Evolutionary conservation across 2,329 filamentous ascomycete species (phyloP).

Genomic region (Eutypa lata): DNA sequence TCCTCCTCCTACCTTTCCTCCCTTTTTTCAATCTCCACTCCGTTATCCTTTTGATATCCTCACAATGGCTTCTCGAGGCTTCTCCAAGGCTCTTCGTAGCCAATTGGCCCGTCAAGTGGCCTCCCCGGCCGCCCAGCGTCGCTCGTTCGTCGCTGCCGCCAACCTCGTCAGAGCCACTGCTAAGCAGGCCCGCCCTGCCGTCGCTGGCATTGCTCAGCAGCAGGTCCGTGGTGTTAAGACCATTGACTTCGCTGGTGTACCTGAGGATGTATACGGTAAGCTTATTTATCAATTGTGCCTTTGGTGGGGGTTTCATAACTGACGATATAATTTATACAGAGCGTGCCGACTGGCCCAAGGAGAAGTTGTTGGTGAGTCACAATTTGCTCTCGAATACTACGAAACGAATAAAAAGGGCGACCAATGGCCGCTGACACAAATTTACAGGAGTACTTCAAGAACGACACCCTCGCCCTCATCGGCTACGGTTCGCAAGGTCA

Average conservation of each 20-base stretch:
- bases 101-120: conserved; percentile 63
- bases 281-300: conserved; percentile 10
- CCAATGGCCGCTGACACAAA: conserved; percentile 16
- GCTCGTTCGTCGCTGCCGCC: conserved; percentile 60
- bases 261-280: conserved; percentile 92
- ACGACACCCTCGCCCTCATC: conserved; percentile 98
- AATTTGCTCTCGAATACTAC: conserved; percentile 1
- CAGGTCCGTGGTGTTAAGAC: conserved; percentile 92
- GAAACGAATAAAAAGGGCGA: conserved; percentile 1
- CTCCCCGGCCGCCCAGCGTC: conserved; percentile 58
- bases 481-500: conserved; percentile 98
- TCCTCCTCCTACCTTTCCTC: conserved; percentile 23
- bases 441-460: conserved; percentile 93
- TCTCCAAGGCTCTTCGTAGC: conserved; percentile 65
- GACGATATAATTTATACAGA: conserved; percentile 52
- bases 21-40: conserved; percentile 29
- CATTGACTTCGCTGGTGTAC: conserved; percentile 94
- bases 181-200: conserved; percentile 45
- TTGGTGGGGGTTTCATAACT: conserved; percentile 19
- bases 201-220: conserved; percentile 46
- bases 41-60: conserved; percentile 22
- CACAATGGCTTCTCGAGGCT: conserved; percentile 75
- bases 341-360: conserved; percentile 96
- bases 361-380: conserved; percentile 87
- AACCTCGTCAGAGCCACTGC: conserved; percentile 53